These are phyloP conservation scores for Hypoxylon sp. DNA, from an alignment of 2,329 filamentous ascomycete genomes.

Conservation along the genomic window DNA sequence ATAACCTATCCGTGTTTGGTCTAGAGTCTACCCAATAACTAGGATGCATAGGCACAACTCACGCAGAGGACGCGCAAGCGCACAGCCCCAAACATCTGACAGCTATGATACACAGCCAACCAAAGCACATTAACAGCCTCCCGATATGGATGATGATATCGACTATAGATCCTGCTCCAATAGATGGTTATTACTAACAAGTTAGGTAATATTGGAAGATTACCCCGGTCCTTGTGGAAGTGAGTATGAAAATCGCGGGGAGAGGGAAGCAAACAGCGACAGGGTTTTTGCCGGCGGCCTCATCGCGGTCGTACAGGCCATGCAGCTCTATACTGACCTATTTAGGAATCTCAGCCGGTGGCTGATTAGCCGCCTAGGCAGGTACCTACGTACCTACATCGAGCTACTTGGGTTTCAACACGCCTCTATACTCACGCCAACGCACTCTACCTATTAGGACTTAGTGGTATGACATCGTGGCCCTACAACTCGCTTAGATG, in stretches of 20 bases:
- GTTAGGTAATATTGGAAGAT: not conserved
- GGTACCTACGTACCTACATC: not conserved
- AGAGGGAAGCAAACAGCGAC: not conserved
- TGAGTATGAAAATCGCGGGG: not conserved
- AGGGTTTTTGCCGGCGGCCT: not conserved
- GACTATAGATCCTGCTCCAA: not conserved
- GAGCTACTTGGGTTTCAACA: not conserved
- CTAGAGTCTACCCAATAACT: slow-evolving; percentile 1
- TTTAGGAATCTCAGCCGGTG: not conserved
- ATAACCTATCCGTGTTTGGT: not conserved
- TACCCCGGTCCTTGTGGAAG: not conserved
- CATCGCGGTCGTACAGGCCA: not conserved
- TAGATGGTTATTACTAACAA: slow-evolving; percentile 5
- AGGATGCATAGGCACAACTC: slow-evolving; percentile 3
- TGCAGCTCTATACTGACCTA: not conserved
- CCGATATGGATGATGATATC: slow-evolving; percentile 3
- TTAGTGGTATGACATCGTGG: not conserved
- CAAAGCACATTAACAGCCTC: slow-evolving; percentile 3
- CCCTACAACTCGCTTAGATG: not conserved
- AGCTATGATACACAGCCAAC: slow-evolving; percentile 1
- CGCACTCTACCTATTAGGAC: not conserved
- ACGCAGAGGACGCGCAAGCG: slow-evolving; percentile 27
- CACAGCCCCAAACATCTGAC: slow-evolving; percentile 18
- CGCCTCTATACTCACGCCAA: not conserved
- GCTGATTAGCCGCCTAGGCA: not conserved